Evolutionary conservation across 129 eudicot species (phyloP), one percentile per base, ranked within the genome.

Genomic region (Centaurea solstitialis): DNA sequence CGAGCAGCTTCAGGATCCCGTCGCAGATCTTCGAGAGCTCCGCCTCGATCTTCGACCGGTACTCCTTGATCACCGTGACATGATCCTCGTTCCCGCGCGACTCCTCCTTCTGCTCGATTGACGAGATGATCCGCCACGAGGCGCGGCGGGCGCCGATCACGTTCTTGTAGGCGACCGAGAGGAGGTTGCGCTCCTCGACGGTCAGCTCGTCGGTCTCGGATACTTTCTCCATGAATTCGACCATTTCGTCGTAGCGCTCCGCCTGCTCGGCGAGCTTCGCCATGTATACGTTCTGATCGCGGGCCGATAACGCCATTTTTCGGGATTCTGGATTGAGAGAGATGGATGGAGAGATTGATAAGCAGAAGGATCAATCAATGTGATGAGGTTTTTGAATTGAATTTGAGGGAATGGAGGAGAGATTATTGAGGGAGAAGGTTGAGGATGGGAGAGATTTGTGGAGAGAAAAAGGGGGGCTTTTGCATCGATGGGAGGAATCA

Each of bases 131-230:
- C 12, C 93, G 75, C 93, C 93, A 89, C 4, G 93, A 89, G 6
- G 93, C 93, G 13, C 93, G 83, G 28, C 93, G 90, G 28, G 93
- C 90, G 45, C 93, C 93, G 80, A 89, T 89, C 4, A 89, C 93
- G 64, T 86, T 89, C 75, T 89, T 88, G 70, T 88, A 88, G 23
- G 92, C 92, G 22, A 88, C 92, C 12, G 92, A 88, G 3, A 88
- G 89, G 39, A 88, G 86, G 13, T 88, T 88, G 0, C 92, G 83
- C 33, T 88, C 92, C 53, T 88, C 92, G 5, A 89, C 90, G 0
- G 90, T 84, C 18, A 89, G 87, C 59, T 89, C 87, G 15, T 89
- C 93, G 62, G 86, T 77, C 17, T 86, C 89, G 33, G 83, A 83
- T 21, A 89, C 90, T 24, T 86, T 89, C 80, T 89, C 93, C 93